Evolutionary conservation across 257 asterid species (phyloP), one percentile per base, ranked within the genome.

Genomic region (Plantago major): DNA sequence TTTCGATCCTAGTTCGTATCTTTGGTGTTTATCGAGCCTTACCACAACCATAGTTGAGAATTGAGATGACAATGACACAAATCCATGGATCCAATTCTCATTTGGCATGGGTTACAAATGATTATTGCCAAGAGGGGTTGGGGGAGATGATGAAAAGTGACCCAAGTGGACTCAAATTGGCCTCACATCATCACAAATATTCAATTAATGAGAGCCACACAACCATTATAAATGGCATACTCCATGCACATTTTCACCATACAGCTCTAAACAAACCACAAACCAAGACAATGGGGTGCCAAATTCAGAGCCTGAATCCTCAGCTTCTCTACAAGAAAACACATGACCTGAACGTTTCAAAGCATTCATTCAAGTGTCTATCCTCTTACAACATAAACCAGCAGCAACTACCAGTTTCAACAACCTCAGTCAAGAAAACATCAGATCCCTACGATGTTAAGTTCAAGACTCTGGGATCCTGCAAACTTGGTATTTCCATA

Each of bases 401-500:
- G 37, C 44, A 69, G 37, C 50, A 62, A 8, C 60, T 61, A 37
- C 70, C 65, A 30, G 11, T 44, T 64, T 73, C 81, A 50, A 53
- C 73, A 11, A 30, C 78, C 44, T 52, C 72, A 14, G 19, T 51
- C 46, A 73, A 73, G 11, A 71, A 75, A 67, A 46, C 67, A 59
- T 13, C 76, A 15, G 66, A 70, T 38, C 49, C 45, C 7, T 79
- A 65, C 73, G 70, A 45, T 7, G 89, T 91, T 12, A 63, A 75
- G 46, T 88, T 91, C 83, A 78, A 76, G 72, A 81, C 95, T 12
- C 70, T 75, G 16, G 80, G 84, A 49, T 80, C 76, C 37, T 91
- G 95, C 79, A 85, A 81, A 58, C 95, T 88, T 16, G 95, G 98
- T 16, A 88, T 91, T 53, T 81, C 96, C 10, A 76, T 81, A 61